Evolutionary conservation across 352 stramenopile species (phyloP).

Genomic region (Phytophthora hibernalis): DNA sequence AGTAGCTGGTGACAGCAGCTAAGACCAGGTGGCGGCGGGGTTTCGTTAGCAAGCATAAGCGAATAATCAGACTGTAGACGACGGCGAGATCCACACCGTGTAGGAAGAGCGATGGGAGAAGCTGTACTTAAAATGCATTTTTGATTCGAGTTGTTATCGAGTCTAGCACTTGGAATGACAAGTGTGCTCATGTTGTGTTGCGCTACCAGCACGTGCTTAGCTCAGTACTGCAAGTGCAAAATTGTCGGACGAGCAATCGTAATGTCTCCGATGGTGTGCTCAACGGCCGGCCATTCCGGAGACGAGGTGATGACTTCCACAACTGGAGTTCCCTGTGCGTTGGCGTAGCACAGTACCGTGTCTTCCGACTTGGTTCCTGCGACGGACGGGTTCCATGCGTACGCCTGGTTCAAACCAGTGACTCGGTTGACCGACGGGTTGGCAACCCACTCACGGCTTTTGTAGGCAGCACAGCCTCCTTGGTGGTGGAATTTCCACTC

Average conservation of each 20-base stretch:
- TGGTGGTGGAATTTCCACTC: slow-evolving; percentile 80
- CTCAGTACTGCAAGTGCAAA: slow-evolving; percentile 63
- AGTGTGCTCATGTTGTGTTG: neutral
- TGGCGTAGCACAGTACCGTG: slow-evolving; percentile 57
- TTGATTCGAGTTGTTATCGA: neutral
- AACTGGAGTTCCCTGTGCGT: slow-evolving; percentile 27
- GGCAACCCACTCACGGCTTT: slow-evolving; percentile 78
- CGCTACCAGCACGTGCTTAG: slow-evolving; percentile 27
- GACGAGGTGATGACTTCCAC: slow-evolving; percentile 72
- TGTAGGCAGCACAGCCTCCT: slow-evolving; percentile 68
- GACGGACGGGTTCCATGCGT: slow-evolving; percentile 77
- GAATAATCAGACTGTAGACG: slow-evolving; percentile 28
- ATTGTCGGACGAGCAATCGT: slow-evolving; percentile 63
- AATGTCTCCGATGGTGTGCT: slow-evolving; percentile 58
- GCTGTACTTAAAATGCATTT: slow-evolving; percentile 23
- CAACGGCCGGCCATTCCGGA: slow-evolving; percentile 55
- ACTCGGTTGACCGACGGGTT: slow-evolving; percentile 49
- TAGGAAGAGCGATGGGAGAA: slow-evolving; percentile 20
- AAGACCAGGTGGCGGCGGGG: slow-evolving; percentile 14
- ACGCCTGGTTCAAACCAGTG: slow-evolving; percentile 59
- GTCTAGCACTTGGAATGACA: neutral
- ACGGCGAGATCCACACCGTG: slow-evolving; percentile 50
- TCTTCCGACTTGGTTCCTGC: slow-evolving; percentile 81
- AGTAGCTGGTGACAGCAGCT: neutral
- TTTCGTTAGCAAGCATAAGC: slow-evolving; percentile 11